These are phyloP conservation scores for Dactylellina leptospora DNA, from an alignment of 2,329 filamentous ascomycete species.

Conservation along the genomic window DNA sequence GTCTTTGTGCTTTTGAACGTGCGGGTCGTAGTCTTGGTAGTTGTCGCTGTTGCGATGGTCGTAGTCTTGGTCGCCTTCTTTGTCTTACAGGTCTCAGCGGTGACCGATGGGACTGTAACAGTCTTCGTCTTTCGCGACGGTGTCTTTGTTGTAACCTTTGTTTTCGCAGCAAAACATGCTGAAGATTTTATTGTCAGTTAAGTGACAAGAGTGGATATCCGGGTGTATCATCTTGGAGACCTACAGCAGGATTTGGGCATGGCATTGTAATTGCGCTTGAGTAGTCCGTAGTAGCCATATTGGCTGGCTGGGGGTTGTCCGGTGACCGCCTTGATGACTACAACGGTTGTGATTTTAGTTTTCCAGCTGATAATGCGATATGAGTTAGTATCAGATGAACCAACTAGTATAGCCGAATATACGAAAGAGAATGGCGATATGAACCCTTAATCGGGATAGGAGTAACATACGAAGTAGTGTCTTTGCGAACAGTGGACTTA, in stretches of 20 bases:
- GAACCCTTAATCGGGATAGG: too few relatives aligned
- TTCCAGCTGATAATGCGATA: neutral
- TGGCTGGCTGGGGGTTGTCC: neutral
- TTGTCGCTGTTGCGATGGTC: neutral
- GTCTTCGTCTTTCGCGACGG: neutral
- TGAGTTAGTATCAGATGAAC: neutral
- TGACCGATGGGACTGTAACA: neutral
- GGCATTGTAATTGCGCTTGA: neutral
- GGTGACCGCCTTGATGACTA: neutral
- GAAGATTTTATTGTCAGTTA: neutral
- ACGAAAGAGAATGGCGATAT: neutral
- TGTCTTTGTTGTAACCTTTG: neutral
- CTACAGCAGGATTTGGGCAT: neutral
- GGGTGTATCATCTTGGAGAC: neutral
- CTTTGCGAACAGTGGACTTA: neutral
- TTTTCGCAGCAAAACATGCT: neutral
- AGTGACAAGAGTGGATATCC: neutral
- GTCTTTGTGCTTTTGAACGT: neutral
- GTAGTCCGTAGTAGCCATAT: neutral
- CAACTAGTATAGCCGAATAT: neutral
- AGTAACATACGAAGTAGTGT: neutral
- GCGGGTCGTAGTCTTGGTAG: neutral
- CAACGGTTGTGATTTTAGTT: neutral
- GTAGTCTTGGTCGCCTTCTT: neutral
- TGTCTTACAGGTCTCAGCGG: neutral